phyloP scores from a whole-genome alignment of 345 rosid species.

The Passiflora organensis region DNA sequence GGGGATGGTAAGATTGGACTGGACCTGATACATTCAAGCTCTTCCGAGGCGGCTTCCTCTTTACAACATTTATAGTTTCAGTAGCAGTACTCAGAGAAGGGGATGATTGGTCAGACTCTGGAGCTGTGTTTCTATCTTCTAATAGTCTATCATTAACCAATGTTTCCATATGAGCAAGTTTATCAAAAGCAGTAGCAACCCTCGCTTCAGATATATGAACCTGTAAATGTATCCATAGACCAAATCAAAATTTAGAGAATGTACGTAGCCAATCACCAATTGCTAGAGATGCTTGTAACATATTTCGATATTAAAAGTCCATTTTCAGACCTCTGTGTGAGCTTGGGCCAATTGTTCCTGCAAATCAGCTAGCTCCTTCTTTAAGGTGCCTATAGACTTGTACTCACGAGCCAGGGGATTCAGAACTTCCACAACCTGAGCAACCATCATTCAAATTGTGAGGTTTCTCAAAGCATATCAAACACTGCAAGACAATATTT shows the following conservation, averaged over 20 bases:
- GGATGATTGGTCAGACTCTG: constrained; percentile 35
- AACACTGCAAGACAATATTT: too few species aligned
- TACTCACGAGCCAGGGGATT: constrained; percentile 97
- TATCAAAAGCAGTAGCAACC: constrained; percentile 82
- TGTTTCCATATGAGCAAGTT: constrained; percentile 90
- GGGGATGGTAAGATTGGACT: constrained; percentile 64
- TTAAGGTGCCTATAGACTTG: constrained; percentile 85
- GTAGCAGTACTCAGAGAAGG: constrained; percentile 45
- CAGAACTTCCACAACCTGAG: constrained; percentile 87
- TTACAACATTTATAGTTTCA: constrained; percentile 34
- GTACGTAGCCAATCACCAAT: constrained; percentile 8
- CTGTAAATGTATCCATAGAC: constrained; percentile 35
- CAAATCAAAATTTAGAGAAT: constrained; percentile 10
- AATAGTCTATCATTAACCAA: constrained; percentile 79
- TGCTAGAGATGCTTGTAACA: too few species aligned
- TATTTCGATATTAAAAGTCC: too few species aligned
- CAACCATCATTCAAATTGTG: constrained; percentile 9
- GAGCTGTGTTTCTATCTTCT: constrained; percentile 43
- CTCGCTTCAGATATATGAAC: constrained; percentile 97
- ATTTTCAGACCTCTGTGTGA: constrained; percentile 61
- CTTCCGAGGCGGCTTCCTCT: constrained; percentile 46
- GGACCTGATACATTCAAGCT: constrained; percentile 92
- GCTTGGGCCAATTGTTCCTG: constrained; percentile 83
- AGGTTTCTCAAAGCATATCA: constrained; percentile 4
- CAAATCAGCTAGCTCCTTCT: constrained; percentile 84